Evolutionary conservation across 805 yeast genomes (phyloP), one percentile per base, ranked within the genome.

Genomic region (Saccharomycopsis fibuligera): DNA sequence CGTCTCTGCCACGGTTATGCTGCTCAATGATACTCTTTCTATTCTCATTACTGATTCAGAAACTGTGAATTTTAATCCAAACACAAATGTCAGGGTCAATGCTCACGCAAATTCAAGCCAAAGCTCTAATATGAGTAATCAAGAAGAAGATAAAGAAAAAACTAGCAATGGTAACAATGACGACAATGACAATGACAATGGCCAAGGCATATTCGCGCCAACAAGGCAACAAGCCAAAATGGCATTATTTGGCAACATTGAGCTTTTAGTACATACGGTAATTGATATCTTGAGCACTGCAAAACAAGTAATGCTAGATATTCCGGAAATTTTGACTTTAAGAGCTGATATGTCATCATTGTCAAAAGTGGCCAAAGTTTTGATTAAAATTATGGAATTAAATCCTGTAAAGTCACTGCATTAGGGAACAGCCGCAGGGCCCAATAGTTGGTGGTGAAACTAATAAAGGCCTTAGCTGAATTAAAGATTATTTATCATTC

Each of bases 301-400:
- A 31, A 49, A 49, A 35, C 35, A 36, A 21, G 30, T 48, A 23
- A 48, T 48, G 33, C 23, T 25, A 9, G 43, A 41, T 22, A 39
- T 49, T 31, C 45, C 49, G 2, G 52, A 40, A 16, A 31, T 49
- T 16, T 27, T 36, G 37, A 31, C 31, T 10, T 39, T 44, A n/a
- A 40, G 52, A 25, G 39, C 42, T 10, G 52, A 49, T 17, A 49
- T 49, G 33, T 38, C 49, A 19, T 27, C 41, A 14, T 35, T 49
- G 6, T 45, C 49, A 14, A 49, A 49, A 42, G 31, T 40, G 19
- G 35, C 52, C 2, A 49, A 49, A 35, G 39, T 38, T n/a, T 37
- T 49, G 21, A 40, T 49, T 19, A 31, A 43, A 8, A 33, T 33
- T n/a, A 6, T 33, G n/a, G n/a, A n/a, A n/a, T n/a, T n/a, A n/a